Evolutionary conservation across 164 flowering plant species (phyloP), one percentile per base, ranked within the genome.

Genomic region (Dillenia turbinata): DNA sequence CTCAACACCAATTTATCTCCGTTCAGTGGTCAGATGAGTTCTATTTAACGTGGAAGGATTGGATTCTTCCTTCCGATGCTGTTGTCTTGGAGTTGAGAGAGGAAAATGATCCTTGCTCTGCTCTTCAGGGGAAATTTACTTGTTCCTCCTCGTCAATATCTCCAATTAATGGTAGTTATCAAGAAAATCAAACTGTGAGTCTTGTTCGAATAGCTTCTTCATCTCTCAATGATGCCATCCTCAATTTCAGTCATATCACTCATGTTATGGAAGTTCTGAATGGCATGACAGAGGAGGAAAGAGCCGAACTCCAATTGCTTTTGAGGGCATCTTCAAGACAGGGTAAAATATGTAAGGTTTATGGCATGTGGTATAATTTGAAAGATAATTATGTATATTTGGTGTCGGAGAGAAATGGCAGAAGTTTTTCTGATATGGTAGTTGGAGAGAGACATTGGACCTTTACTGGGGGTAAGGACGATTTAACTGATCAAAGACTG

Each of bases 281-380:
- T 71, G 61, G 52, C 16, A 73, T 91, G 87, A 64, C 17, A 15
- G 84, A 78, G 54, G 68, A 53, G 24, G 70, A 61, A 57, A 80
- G 84, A 54, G 66, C 64, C 54, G 85, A 84, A 43, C 46, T 91
- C 74, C 62, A 66, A 47, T 67, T 75, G 66, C 14, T 85, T 45
- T 48, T 87, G n/a, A 76, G 75, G 24, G 73, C 68, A 9, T 66
- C 71, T 33, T 54, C 49, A 44, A 77, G 63, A 43, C 62, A 58
- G 52, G 14, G 61, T 9, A 58, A 74, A 50, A 56, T 81, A 7
- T 78, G 85, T 74, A 69, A 52, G 48, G 73, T 65, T 68, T 83
- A 69, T 68, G 98, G 98, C 26, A 71, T 94, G 62, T 91, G 96
- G 95, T 78, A 78, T 75, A 59, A 83, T 82, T 54, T 57, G 66